phyloP scores from a whole-genome alignment of 2,329 filamentous ascomycete genomes.

The Alternaria infectoria region DNA sequence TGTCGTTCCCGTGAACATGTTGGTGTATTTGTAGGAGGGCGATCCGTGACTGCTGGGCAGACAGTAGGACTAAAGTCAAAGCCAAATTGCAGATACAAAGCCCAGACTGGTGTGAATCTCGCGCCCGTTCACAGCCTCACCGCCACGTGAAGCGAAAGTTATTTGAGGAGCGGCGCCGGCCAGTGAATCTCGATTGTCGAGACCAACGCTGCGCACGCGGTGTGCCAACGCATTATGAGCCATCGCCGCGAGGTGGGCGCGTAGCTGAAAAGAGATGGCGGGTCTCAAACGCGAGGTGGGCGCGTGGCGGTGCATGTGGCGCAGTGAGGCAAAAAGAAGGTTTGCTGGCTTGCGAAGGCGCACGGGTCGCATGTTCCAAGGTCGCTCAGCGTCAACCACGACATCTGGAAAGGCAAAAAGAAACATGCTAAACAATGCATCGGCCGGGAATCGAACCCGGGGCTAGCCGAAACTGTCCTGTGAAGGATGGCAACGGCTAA shows the following conservation, averaged over 20 bases:
- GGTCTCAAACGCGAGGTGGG: conserved; percentile 21
- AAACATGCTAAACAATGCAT: conserved; percentile 16
- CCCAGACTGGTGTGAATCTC: neutral
- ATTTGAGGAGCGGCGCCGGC: neutral
- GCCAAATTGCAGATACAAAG: neutral
- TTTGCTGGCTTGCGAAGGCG: neutral
- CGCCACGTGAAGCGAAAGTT: neutral
- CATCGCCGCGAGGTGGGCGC: conserved; percentile 19
- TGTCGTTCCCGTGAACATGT: conserved; percentile 57
- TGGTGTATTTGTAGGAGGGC: neutral
- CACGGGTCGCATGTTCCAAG: neutral
- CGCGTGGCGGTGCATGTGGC: conserved; percentile 23
- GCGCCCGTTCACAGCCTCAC: conserved; percentile 9
- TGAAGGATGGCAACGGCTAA: conserved; percentile 30
- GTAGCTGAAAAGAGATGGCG: conserved; percentile 27
- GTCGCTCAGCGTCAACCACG: no score
- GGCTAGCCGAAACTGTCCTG: conserved; percentile 25
- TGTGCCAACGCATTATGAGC: conserved; percentile 16
- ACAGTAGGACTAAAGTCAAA: neutral
- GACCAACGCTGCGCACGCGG: neutral
- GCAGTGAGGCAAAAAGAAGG: neutral
- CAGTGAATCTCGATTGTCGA: neutral
- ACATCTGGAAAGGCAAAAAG: neutral
- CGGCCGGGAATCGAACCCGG: conserved; percentile 35
- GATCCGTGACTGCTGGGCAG: neutral